Evolutionary conservation across 352 stramenopile species (phyloP), one percentile per base, ranked within the genome.

Genomic region (Phytophthora sp.): DNA sequence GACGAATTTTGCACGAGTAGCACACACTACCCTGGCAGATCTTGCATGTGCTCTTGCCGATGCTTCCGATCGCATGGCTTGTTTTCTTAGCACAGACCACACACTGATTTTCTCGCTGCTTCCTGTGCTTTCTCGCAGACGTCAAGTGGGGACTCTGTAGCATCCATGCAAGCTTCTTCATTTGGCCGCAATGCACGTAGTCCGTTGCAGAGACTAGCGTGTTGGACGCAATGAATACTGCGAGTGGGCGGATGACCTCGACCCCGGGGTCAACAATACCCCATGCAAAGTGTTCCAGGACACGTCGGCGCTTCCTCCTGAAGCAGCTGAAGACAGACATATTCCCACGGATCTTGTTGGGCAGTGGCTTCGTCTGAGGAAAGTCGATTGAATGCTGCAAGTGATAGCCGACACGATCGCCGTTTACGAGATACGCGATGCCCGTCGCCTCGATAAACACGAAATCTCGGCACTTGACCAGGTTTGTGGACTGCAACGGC

Each of bases 101-200:
- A 20, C 70, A 79, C 5, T 45, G n/a, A 26, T 56, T 51, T 20
- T 51, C 54, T 0, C 38, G 24, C 18, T 15, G 24, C 15, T 9
- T 24, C 10, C 35, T 9, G 5, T 26, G 34, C 11, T 58, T 9
- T 17, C 28, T 23, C 4, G 43, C 24, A 12, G 43, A 31, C 4
- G 15, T 18, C 9, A 54, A 43, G 44, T 48, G 28, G 9, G 18
- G 55, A 7, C 46, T 38, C 28, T 73, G 46, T 11, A 74, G 35
- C 34, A 74, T 62, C 76, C 79, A 88, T 30, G 73, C 56, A 13
- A 87, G 52, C 52, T 85, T 89, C 53, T 82, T 81, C 74, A 84
- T 82, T 31, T 82, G 74, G 5, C 68, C 72, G 34, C 74, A 88
- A 31, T 82, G 54, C 11, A 82, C 68, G 49, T 73, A 71, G 20